These are phyloP conservation scores for Cercospora brassicicola DNA, from an alignment of 2,329 filamentous ascomycete genomes.

Conservation along the genomic window DNA sequence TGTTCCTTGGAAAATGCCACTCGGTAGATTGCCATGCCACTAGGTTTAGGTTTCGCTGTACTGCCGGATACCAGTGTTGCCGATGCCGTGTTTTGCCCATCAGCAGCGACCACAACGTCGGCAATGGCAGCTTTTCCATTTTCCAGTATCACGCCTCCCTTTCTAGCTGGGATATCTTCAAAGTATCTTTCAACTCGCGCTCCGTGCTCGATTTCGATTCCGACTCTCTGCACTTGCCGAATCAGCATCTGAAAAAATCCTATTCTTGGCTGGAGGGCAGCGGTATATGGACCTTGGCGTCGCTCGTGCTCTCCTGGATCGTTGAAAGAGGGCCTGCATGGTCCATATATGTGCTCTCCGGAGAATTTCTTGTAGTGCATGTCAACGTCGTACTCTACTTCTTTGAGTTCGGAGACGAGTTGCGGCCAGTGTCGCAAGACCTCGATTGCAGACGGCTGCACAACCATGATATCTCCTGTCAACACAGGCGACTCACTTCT, in stretches of 20 bases:
- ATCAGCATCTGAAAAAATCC: not conserved
- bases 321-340: not conserved
- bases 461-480: not conserved
- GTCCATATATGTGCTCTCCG: not conserved
- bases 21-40: slow-evolving; percentile 56
- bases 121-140: slow-evolving; percentile 44
- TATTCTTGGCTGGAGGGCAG: not conserved
- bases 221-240: slow-evolving; percentile 2
- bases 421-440: not conserved
- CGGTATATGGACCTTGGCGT: not conserved
- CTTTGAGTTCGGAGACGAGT: not conserved
- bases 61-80: slow-evolving; percentile 55
- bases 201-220: slow-evolving; percentile 38
- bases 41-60: slow-evolving; percentile 44
- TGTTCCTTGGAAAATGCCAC: slow-evolving; percentile 55
- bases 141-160: slow-evolving; percentile 29
- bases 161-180: slow-evolving; percentile 30
- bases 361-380: not conserved
- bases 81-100: slow-evolving; percentile 55
- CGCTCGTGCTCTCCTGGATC: not conserved
- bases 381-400: not conserved
- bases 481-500: not conserved
- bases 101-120: slow-evolving; percentile 55
- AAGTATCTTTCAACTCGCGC: slow-evolving; percentile 36
- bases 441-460: not conserved